These are phyloP conservation scores for Thalassiosira oceanica DNA, from an alignment of 352 stramenopile genomes.

Conservation along the genomic window DNA sequence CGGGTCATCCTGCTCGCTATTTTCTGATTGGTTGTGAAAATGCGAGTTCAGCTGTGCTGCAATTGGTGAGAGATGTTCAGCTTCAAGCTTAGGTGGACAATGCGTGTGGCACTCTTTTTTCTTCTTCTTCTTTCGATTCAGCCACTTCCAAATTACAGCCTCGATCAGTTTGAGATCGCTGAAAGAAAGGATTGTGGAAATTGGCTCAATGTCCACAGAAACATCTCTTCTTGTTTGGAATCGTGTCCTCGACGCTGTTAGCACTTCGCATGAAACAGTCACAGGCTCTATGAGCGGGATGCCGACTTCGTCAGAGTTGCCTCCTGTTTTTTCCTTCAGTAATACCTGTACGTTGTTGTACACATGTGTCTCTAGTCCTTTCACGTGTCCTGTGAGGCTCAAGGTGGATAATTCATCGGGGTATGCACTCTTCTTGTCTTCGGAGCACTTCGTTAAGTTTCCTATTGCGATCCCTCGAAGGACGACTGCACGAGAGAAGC, in stretches of 20 bases:
- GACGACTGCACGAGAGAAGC: constrained; percentile 69
- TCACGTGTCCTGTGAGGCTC: constrained; percentile 27
- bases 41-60: constrained; percentile 13
- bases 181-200: constrained; percentile 72
- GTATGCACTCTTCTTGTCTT: constrained; percentile 21
- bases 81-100: constrained; percentile 17
- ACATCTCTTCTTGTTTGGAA: constrained; percentile 64
- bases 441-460: constrained; percentile 54
- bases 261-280: constrained; percentile 55
- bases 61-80: constrained; percentile 5
- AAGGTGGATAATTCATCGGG: constrained; percentile 19
- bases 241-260: constrained; percentile 22
- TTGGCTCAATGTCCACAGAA: constrained; percentile 64
- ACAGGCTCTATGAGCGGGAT: constrained; percentile 78
- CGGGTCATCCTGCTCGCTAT: constrained; percentile 8
- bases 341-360: constrained; percentile 39
- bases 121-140: constrained; percentile 17
- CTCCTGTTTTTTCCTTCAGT: constrained; percentile 2
- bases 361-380: constrained; percentile 25
- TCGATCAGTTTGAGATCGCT: constrained; percentile 73
- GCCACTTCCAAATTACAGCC: constrained; percentile 40
- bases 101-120: constrained; percentile 9
- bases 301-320: constrained; percentile 25
- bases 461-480: constrained; percentile 63
- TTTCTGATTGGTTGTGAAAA: constrained; percentile 21